Conservation (phyloP, 495 filamentous ascomycete genomes). For the Aspergillus avenaceus region DNA sequence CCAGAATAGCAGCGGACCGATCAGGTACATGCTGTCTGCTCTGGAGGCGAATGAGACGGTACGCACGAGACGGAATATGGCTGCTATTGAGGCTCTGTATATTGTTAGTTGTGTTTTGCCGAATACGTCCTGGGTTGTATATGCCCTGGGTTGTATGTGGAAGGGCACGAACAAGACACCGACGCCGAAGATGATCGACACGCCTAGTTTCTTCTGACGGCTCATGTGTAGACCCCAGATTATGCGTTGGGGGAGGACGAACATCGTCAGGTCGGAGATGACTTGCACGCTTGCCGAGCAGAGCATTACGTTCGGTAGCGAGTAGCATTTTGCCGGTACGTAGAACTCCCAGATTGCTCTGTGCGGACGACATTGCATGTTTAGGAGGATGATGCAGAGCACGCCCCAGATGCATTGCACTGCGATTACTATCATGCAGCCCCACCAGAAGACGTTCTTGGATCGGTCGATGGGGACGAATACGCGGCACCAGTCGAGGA, state of each 20-base stretch:
- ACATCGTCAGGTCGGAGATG: constrained; percentile 34
- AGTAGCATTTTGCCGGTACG: constrained; percentile 20
- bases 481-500: constrained; percentile 19
- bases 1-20: constrained; percentile 22
- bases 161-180: constrained; percentile 30
- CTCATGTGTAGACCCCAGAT: constrained; percentile 36
- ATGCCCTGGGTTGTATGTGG: no score
- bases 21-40: constrained; percentile 15
- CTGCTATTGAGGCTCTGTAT: constrained; percentile 11
- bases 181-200: constrained; percentile 39
- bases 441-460: constrained; percentile 18
- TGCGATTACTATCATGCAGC: constrained; percentile 11
- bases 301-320: constrained; percentile 16
- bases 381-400: constrained; percentile 14
- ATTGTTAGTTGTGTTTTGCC: no score
- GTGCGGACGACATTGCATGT: constrained; percentile 17
- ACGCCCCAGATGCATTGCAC: constrained; percentile 18
- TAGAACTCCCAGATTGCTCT: constrained; percentile 18
- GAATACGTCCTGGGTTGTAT: no score
- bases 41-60: constrained; percentile 12
- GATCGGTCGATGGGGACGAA: constrained; percentile 15
- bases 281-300: constrained; percentile 33
- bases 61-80: constrained; percentile 15
- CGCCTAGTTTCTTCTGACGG: constrained; percentile 32
- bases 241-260: constrained; percentile 32